These are phyloP conservation scores for Puya raimondii DNA, from an alignment of 176 grass and related monocot genomes.

Conservation along the genomic window DNA sequence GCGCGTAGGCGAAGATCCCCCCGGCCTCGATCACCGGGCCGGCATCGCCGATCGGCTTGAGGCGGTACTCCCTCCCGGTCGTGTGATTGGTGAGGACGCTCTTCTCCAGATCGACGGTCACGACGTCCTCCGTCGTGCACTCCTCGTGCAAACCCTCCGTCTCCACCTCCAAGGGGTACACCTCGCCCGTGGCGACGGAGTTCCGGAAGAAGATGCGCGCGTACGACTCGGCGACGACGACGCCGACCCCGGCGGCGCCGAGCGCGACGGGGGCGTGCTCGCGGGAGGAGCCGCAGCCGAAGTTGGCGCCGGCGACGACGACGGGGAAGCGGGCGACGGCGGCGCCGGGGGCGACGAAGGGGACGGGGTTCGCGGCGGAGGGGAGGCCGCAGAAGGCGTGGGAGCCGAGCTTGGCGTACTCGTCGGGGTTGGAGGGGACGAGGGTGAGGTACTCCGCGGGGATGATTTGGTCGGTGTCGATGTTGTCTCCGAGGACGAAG, in stretches of 20 bases:
- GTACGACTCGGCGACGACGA: constrained; percentile 66
- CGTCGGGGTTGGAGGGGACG: constrained; percentile 84
- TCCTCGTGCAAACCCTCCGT: constrained; percentile 45
- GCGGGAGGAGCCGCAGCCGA: constrained; percentile 88
- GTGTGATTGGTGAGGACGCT: constrained; percentile 70
- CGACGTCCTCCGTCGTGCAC: constrained; percentile 65
- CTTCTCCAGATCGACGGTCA: constrained; percentile 64
- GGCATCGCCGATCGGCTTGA: constrained; percentile 93
- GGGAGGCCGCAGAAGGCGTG: constrained; percentile 65
- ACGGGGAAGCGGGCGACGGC: constrained; percentile 38
- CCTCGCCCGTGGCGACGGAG: constrained; percentile 82
- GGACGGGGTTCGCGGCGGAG: constrained; percentile 34
- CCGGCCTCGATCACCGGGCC: constrained; percentile 89
- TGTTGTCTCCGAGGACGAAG: constrained; percentile 85
- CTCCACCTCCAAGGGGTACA: constrained; percentile 71
- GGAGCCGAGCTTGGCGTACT: constrained; percentile 94
- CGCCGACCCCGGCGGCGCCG: constrained; percentile 56
- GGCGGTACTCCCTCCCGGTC: constrained; percentile 75
- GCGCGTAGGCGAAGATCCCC: constrained; percentile 85
- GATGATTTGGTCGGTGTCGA: constrained; percentile 98
- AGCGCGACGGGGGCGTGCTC: constrained; percentile 94
- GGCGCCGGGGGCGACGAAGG: constrained; percentile 50
- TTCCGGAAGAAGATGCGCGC: constrained; percentile 90
- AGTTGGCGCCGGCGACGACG: constrained; percentile 73
- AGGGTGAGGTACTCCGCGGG: constrained; percentile 90